Base-by-base conservation (phyloP, 139 green algal species). In the Auxenochlorella pyrenoidosa region DNA sequence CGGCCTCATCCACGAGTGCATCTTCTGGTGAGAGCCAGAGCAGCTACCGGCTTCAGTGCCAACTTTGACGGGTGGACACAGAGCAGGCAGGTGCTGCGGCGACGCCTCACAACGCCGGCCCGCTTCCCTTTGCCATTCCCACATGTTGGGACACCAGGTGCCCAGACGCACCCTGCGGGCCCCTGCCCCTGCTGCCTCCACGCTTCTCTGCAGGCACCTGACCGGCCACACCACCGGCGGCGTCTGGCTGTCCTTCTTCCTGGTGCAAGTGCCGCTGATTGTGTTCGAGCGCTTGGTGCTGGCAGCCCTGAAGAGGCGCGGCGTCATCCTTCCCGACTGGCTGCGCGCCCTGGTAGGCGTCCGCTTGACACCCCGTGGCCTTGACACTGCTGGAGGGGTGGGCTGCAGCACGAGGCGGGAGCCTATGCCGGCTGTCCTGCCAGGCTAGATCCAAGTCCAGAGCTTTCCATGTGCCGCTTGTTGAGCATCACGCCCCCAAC, bases 211-310 rank as follows among this genome's bases (percentile, higher is more conserved):
- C 83, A 87, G 83, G 84, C 82, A 86, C 79, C 54, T 90, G 40
- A 88, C 82, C 0, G 87, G 87, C 30, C 44, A 44, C 58, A 88
- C 68, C 70, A 75, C 87, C 19, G 22, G n/a, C 22, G 82, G 87
- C 32, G 58, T 68, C 5, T 90, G 87, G 87, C 34, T 80, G 13
- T n/a, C 65, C 16, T 90, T 85, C 71, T 90, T 90, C 87, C 30
- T 83, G 40, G 22, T 77, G 26, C 87, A 90, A 47, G 66, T 70
- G 13, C 71, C 81, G 1, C 3, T 76, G 1, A 79, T 85, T 5
- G 59, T 85, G 6, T 15, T 51, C 8, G 82, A 88, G 76, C 75
- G 79, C 32, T 40, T 81, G 47, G 38, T 75, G 34, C 79, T 88
- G 54, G 70, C 44, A 5, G 71, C 10, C 18, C 58, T 88, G 38